These are phyloP conservation scores for Magnusiomyces suaveolens DNA, from an alignment of 1,139 yeast genomes.

Conservation along the genomic window DNA sequence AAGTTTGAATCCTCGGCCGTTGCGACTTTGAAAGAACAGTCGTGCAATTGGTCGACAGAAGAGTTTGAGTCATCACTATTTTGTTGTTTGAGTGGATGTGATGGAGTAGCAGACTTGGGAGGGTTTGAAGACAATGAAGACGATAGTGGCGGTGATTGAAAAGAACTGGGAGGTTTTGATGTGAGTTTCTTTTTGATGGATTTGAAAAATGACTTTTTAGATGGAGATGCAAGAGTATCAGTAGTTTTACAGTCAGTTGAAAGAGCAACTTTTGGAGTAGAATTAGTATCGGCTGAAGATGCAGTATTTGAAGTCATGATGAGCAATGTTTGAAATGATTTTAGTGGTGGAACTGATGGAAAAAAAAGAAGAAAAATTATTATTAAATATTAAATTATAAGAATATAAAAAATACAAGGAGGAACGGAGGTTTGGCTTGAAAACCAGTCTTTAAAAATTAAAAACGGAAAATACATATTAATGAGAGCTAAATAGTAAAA, in stretches of 20 bases:
- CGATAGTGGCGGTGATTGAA: slow-evolving; percentile 8
- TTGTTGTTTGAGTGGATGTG: background rate
- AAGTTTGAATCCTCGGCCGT: slow-evolving; percentile 82
- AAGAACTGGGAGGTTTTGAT: background rate
- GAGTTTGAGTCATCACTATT: background rate
- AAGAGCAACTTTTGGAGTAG: too few species aligned
- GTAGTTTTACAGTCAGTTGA: background rate
- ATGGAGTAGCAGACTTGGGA: slow-evolving; percentile 9
- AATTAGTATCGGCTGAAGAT: too few species aligned
- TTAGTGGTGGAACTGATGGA: background rate
- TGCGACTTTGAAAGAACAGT: slow-evolving; percentile 48
- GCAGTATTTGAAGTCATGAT: too few species aligned
- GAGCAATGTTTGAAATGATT: too few species aligned
- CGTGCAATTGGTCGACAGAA: slow-evolving; percentile 6
- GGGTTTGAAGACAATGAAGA: slow-evolving; percentile 15
- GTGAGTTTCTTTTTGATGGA: slow-evolving; percentile 11
- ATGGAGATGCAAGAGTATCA: background rate
- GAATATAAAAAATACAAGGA: background rate
- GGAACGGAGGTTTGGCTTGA: too few species aligned
- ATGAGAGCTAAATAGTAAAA: too few species aligned
- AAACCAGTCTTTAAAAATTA: too few species aligned
- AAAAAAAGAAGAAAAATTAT: background rate
- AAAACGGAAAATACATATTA: too few species aligned
- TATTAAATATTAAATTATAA: background rate
- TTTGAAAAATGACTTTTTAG: slow-evolving; percentile 1